Evolutionary conservation across 208 protist species (phyloP).

Genomic region (Phytomonas sp.): DNA sequence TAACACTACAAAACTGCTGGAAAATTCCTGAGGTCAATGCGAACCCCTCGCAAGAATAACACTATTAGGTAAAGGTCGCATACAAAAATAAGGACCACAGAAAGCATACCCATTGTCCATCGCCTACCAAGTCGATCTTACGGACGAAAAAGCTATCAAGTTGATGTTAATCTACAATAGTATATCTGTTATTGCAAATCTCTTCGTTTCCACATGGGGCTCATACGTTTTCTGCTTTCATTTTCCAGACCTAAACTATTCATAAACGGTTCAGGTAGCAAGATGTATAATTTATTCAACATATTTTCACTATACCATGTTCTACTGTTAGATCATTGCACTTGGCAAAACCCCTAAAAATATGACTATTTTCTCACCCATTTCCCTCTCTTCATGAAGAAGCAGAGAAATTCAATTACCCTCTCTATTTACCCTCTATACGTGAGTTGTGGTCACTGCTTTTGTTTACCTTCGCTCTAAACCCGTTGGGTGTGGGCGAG

Average conservation of each 20-base stretch:
- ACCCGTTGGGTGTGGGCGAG: background rate
- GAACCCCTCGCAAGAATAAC: slow-evolving; percentile 37
- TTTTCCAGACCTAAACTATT: background rate
- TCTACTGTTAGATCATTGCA: background rate
- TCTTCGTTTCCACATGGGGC: slow-evolving; percentile 33
- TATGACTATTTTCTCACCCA: background rate
- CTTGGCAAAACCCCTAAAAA: background rate
- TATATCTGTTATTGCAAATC: slow-evolving; percentile 54
- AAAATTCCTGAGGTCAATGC: slow-evolving; percentile 55
- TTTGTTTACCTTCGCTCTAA: background rate
- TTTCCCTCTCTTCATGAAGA: slow-evolving; percentile 12
- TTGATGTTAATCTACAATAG: slow-evolving; percentile 53
- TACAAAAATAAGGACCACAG: slow-evolving; percentile 39
- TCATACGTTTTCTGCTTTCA: slow-evolving; percentile 36
- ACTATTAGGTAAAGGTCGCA: slow-evolving; percentile 44
- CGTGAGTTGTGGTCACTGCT: background rate
- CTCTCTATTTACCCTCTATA: slow-evolving; percentile 12
- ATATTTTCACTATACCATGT: background rate
- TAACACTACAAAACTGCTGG: slow-evolving; percentile 58
- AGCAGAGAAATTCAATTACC: slow-evolving; percentile 8
- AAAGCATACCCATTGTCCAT: slow-evolving; percentile 48
- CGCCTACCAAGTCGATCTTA: slow-evolving; percentile 47
- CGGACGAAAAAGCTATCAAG: slow-evolving; percentile 37
- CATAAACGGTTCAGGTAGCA: background rate
- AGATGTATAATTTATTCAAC: background rate